These are phyloP conservation scores for Leccinum fallax DNA, from an alignment of 1,284 basidiomycete species.

Conservation along the genomic window DNA sequence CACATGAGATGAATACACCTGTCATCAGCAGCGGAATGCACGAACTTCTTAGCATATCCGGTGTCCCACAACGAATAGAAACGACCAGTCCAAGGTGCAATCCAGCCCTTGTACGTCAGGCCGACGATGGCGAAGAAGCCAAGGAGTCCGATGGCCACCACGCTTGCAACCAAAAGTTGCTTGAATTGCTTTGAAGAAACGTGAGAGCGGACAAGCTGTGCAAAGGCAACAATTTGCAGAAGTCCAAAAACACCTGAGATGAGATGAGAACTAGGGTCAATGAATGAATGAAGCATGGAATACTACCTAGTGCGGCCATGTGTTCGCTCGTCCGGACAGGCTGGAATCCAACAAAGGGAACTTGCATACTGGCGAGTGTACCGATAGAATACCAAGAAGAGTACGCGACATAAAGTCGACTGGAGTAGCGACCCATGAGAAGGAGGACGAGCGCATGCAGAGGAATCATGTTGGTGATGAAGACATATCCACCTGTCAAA, in stretches of 20 bases:
- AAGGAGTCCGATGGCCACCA: constrained; percentile 74
- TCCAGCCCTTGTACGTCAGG: constrained; percentile 93
- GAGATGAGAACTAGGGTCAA: constrained; percentile 4
- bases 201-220: constrained; percentile 86
- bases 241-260: constrained; percentile 88
- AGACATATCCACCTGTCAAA: constrained; percentile 87
- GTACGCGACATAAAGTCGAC: constrained; percentile 92
- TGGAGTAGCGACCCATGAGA: constrained; percentile 96
- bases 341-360: constrained; percentile 99
- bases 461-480: constrained; percentile 99
- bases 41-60: constrained; percentile 94
- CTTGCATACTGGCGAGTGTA: constrained; percentile 97
- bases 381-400: constrained; percentile 98
- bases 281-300: constrained; percentile 19
- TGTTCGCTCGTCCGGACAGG: constrained; percentile 98
- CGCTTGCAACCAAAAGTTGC: constrained; percentile 70
- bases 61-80: constrained; percentile 99
- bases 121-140: constrained; percentile 73
- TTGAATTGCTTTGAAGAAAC: constrained; percentile 95
- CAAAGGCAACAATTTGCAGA: constrained; percentile 95
- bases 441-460: constrained; percentile 92
- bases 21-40: constrained; percentile 13
- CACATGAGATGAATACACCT: constrained; percentile 10
- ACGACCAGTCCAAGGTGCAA: constrained; percentile 98
- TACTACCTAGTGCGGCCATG: constrained; percentile 91